These are phyloP conservation scores for Phytophthora pisi DNA, from an alignment of 352 stramenopile species.

Conservation along the genomic window DNA sequence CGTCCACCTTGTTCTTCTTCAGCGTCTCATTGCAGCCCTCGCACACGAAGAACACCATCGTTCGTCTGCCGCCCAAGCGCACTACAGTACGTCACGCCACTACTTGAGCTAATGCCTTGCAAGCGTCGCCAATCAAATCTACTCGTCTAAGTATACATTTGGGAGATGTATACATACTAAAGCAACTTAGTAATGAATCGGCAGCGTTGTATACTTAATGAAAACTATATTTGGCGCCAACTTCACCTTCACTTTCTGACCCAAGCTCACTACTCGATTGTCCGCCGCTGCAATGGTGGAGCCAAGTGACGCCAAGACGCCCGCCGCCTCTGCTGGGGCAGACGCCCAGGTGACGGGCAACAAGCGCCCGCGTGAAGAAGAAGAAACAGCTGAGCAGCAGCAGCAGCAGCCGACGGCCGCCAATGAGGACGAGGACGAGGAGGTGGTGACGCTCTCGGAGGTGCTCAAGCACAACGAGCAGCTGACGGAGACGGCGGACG, in stretches of 20 bases:
- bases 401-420: not conserved
- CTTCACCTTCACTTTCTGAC: too few species aligned
- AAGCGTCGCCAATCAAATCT: conserved; percentile 18
- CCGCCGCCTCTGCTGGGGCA: not conserved
- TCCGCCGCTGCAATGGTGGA: not conserved
- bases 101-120: conserved; percentile 8
- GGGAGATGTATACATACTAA: too few species aligned
- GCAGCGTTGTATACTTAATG: too few species aligned
- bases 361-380: conserved; percentile 25
- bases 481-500: conserved; percentile 62
- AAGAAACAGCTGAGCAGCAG: not conserved
- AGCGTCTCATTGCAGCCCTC: conserved; percentile 92
- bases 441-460: conserved; percentile 66
- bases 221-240: not conserved
- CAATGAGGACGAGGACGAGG: conserved; percentile 42
- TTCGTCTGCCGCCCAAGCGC: not conserved
- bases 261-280: not conserved
- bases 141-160: too few species aligned
- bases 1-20: conserved; percentile 95
- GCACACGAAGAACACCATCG: conserved; percentile 89
- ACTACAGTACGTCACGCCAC: not conserved
- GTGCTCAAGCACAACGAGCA: conserved; percentile 60
- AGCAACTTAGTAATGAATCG: too few species aligned
- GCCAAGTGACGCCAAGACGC: too few species aligned
- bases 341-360: conserved; percentile 12